Base-by-base conservation (phyloP, 1,139 yeast species). In the Hanseniaspora uvarum region DNA sequence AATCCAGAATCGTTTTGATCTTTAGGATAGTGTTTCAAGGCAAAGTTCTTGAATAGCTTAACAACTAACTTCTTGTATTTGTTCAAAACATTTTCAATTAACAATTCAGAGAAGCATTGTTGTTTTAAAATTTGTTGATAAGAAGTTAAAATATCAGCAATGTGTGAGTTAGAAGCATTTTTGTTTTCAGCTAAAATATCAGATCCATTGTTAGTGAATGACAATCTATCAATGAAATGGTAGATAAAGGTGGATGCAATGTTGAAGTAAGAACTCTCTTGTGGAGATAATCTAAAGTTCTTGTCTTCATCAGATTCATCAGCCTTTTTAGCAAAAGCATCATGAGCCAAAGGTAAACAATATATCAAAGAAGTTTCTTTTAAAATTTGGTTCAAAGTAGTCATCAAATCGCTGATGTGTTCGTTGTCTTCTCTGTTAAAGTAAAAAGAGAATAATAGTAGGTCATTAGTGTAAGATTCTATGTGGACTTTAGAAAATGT, bases 251-350 rank as follows among this genome's bases (percentile, higher is more conserved):
- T 86, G 54, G 86, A 86, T 61, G 92, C 96, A 65, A 88, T 84
- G 69, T 92, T 97, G 45, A 97, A 95, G 67, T 92, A 92, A 58
- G 89, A 83, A 52, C 92, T 80, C 71, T 92, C 97, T 70, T 92
- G 98, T 62, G 94, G 80, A 1, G 96, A 88, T 68, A 89, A 31
- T 23, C 30, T 45, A 16, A 48, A 43, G 23, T 26, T 31, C 77
- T 60, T 81, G 30, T 50, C 53, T n/a, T 30, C 28, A 14, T 31
- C 36, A 18, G 26, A 26, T 10, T 30, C 31, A 21, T 82, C 55
- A 94, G 86, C 57, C 82, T 76, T 54, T 77, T 75, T 62, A 83
- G 84, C 75, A 89, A 89, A 62, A 78, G 46, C 34, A 19, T 36
- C 39, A 12, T 48, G 76, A 64, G 87, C 86, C 69, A 85, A 84